Evolutionary conservation across 768 basidiomycete species (phyloP), one percentile per base, ranked within the genome.

Genomic region (Psilocybe subaeruginosa): DNA sequence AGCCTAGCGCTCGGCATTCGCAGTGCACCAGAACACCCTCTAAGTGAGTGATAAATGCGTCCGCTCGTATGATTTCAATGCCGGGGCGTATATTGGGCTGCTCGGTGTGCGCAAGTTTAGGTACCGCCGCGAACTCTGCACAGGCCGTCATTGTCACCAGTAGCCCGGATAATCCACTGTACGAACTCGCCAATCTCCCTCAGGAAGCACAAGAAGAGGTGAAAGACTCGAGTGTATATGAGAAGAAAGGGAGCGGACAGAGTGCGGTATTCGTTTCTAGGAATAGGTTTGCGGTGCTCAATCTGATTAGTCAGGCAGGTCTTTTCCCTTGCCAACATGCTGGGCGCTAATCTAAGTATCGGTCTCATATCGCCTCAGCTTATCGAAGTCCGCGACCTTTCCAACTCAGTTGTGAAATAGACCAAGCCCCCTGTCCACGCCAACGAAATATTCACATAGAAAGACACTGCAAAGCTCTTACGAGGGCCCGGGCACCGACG

Each of bases 11-110:
- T 97, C 97, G 4, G 96, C 97, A 0, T 99, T 97, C 74, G 85
- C 95, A 0, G 85, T 98, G 31, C 90, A 95, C 67, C 89, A 89
- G 61, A 96, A 99, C 73, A 89, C 87, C 0, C 78, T 99, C 14
- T 98, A 99, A 75, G 87, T 99, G 64, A 91, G 96, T 43, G 97
- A 99, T 82, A 99, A 99, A 82, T 93, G 97, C 68, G 96, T 99
- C 57, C 91, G 97, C 62, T 86, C 94, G 59, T 95, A 95, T 74
- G 97, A 99, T 76, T 90, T 99, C 74, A 87, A 87, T 67, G 91
- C 88, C 6, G 94, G 95, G 11, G 88, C 93, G 46, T 97, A 99
- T 70, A 88, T 95, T 45, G 95, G 95, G 33, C 85, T 98, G 56
- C 85, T 98, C 65, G 91, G 89, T 68, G 92, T 99, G 17, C 89